These are phyloP conservation scores for Cadophora sp. DNA, from an alignment of 2,329 filamentous ascomycete genomes.

Conservation along the genomic window DNA sequence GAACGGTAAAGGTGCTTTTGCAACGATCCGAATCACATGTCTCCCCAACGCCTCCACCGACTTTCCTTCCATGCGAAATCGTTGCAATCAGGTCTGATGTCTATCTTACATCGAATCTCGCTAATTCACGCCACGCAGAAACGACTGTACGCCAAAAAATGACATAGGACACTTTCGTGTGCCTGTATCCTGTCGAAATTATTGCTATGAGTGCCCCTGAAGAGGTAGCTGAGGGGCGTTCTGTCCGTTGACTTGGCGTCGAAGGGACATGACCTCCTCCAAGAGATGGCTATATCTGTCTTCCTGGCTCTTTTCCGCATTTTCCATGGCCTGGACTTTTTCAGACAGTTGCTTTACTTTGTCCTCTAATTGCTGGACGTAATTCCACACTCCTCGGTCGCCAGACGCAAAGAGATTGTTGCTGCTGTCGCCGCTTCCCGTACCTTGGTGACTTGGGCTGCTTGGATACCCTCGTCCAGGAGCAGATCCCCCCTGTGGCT, in stretches of 20 bases:
- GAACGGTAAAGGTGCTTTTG: slow-evolving; percentile 21
- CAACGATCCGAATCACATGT: slow-evolving; percentile 19
- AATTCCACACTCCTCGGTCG: slow-evolving; percentile 72
- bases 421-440: slow-evolving; percentile 63
- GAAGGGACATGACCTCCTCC: slow-evolving; percentile 39
- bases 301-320: slow-evolving; percentile 39
- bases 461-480: slow-evolving; percentile 38
- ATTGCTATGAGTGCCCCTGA: slow-evolving; percentile 35
- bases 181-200: slow-evolving; percentile 36
- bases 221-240: slow-evolving; percentile 29
- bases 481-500: slow-evolving; percentile 56
- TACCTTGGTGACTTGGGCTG: slow-evolving; percentile 55
- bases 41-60: slow-evolving; percentile 35
- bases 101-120: slow-evolving; percentile 39
- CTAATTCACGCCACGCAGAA: slow-evolving; percentile 37
- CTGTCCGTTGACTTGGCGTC: slow-evolving; percentile 37
- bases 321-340: slow-evolving; percentile 50
- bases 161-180: slow-evolving; percentile 38
- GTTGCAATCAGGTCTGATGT: slow-evolving; percentile 29
- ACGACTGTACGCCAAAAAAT: slow-evolving; percentile 35
- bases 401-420: slow-evolving; percentile 70
- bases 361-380: slow-evolving; percentile 74
- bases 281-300: slow-evolving; percentile 41
- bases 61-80: slow-evolving; percentile 18
- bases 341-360: slow-evolving; percentile 56